Conservation (phyloP, 495 filamentous ascomycete species). For the Cercophora sp. region DNA sequence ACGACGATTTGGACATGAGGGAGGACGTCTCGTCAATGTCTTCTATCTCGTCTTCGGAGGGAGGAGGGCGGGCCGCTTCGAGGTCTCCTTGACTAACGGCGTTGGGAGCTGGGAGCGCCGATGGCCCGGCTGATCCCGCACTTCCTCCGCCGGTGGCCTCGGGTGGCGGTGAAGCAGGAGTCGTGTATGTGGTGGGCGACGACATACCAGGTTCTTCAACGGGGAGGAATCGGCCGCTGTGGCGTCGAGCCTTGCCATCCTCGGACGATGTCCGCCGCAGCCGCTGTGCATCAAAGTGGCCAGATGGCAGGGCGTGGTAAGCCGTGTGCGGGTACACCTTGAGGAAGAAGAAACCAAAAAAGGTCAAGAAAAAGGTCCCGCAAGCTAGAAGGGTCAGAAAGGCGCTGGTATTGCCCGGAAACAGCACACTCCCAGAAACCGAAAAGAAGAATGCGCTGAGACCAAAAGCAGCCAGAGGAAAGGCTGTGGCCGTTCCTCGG, state of each 20-base stretch:
- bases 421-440: slow-evolving; percentile 66
- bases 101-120: slow-evolving; percentile 14
- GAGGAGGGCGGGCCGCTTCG: slow-evolving; percentile 31
- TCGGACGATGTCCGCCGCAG: slow-evolving; percentile 61
- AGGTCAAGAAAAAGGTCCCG: slow-evolving; percentile 72
- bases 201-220: slow-evolving; percentile 69
- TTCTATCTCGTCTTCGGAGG: slow-evolving; percentile 25
- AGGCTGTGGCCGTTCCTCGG: slow-evolving; percentile 88
- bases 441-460: slow-evolving; percentile 97
- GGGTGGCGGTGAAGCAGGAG: slow-evolving; percentile 20
- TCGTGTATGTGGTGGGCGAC: slow-evolving; percentile 33
- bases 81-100: slow-evolving; percentile 27
- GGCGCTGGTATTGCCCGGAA: slow-evolving; percentile 75
- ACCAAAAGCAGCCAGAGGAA: slow-evolving; percentile 88
- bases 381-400: slow-evolving; percentile 77
- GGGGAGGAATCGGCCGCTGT: slow-evolving; percentile 25
- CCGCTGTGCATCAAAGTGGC: slow-evolving; percentile 52
- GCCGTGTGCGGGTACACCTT: slow-evolving; percentile 62
- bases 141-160: slow-evolving; percentile 17
- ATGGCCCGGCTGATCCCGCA: slow-evolving; percentile 12
- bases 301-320: slow-evolving; percentile 61
- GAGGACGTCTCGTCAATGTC: slow-evolving; percentile 76
- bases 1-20: slow-evolving; percentile 65
- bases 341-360: slow-evolving; percentile 76
- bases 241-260: slow-evolving; percentile 40